A percentile compares a stretch with the other conserved stretches of the same genome.
phyloP scores from a whole-genome alignment of 78 protist species.

The Dictyostelium intermedium region DNA sequence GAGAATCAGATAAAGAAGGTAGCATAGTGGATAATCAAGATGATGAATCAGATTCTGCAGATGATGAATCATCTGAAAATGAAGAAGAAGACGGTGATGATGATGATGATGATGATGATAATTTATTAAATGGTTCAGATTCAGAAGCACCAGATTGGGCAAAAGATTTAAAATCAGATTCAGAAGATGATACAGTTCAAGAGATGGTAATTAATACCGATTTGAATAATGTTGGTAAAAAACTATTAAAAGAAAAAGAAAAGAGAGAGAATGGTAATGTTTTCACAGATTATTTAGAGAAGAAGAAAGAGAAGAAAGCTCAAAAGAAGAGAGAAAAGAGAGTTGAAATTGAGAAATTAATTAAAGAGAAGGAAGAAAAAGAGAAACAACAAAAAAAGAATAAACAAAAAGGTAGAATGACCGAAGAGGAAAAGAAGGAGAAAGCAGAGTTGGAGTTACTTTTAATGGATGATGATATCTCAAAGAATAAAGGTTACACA shows the following conservation, averaged over 20 bases:
- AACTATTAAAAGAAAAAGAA: constrained; percentile 39
- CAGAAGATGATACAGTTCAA: constrained; percentile 30
- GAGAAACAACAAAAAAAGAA: constrained; percentile 27
- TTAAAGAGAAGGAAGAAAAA: background rate
- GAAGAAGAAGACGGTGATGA: constrained; percentile 10
- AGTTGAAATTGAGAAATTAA: background rate
- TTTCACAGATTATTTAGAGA: constrained; percentile 18
- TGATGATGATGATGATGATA: background rate
- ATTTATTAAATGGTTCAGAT: constrained; percentile 31
- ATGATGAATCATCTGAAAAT: constrained; percentile 6
- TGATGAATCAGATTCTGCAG: background rate
- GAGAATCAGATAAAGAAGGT: constrained; percentile 13
- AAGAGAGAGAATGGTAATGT: constrained; percentile 31
- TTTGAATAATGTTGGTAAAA: constrained; percentile 32
- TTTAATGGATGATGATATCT: constrained; percentile 59
- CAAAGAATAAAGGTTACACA: constrained; percentile 30
- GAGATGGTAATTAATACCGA: constrained; percentile 51
- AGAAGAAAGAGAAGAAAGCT: constrained; percentile 34
- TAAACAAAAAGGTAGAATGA: background rate
- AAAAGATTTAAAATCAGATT: constrained; percentile 24
- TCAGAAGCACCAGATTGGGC: constrained; percentile 29
- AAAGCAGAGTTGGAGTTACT: constrained; percentile 78
- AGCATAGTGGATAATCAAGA: too few species aligned
- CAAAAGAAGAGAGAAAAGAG: constrained; percentile 44
- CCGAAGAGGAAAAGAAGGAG: constrained; percentile 37